Evolutionary conservation across 2,329 filamentous ascomycete species (phyloP), one percentile per base, ranked within the genome.

Genomic region (Aspergillus sp.): DNA sequence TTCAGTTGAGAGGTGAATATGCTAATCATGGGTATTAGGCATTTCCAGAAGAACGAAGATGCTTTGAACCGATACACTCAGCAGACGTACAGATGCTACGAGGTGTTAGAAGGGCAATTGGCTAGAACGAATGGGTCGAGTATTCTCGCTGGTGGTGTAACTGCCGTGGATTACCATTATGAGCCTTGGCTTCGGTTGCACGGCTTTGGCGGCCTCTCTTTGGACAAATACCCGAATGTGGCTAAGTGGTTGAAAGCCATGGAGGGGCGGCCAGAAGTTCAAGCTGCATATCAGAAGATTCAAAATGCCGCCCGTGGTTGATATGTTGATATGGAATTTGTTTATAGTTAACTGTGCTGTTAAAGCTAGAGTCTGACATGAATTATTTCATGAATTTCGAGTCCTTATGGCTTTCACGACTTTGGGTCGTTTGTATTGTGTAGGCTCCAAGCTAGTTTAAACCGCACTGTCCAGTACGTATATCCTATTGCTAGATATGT

Each of bases 41-140:
- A 61, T 37, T 60, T 62, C 28, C 53, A 64, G 16, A 56, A 61
- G 44, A 66, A 67, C 28, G 60, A 65, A 0, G 57, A 66, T 41
- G 63, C 61, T 1, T 40, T 63, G 15, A 44, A 59, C 31, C 40
- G 63, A 15, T 66, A 65, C 29, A 45, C 50, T 8, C 54, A 51
- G 30, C 61, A 66, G 45, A 52, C 52, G 1, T 54, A 61, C 15
- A 53, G 63, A n/a, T 64, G 59, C 43, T 66, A 57, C 29, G 52
- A 52, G 27, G 55, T 67, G 3, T 47, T 67, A 1, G 64, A 66
- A 15, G 55, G 43, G 1, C 62, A 66, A 35, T 41, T 66, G 29
- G 48, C 54, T 42, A 63, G 59, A 37, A 52, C 52, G 8, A 45
- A 39, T 2, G 61, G 60, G 2, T 34, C 46, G 15, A 66, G 55